Evolutionary conservation across 2,329 filamentous ascomycete species (phyloP), one percentile per base, ranked within the genome.

Genomic region (Botrytis pseudocinerea): DNA sequence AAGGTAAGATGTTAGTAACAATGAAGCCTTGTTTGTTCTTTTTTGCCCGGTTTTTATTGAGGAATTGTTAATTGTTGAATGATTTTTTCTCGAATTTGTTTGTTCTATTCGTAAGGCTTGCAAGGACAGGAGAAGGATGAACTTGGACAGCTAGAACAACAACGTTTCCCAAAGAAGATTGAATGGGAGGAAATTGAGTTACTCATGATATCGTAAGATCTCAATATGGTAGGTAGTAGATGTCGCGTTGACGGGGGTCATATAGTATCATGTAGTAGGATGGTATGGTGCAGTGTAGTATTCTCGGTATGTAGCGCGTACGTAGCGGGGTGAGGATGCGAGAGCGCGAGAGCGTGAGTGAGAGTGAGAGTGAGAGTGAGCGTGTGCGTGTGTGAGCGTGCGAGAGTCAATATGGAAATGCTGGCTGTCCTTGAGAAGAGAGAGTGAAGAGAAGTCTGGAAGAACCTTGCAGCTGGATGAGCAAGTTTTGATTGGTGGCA

Each of bases 11-110:
- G 51, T 57, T 65, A 32, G 28, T 0, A 28, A 25, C 64, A 54
- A 68, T 68, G 14, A 25, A 57, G 65, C 65, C 64, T 68, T 40
- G 25, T 54, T 68, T 68, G 65, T 42, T 57, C 46, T 40, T 64
- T 64, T 40, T 46, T 46, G 61, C 20, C 28, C 38, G 18, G n/a
- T 57, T 28, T 57, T 57, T 46, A 44, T 46, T 63, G 61, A 63
- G 60, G 38, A 38, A 61, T 42, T 62, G 35, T 51, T 51, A 14
- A 51, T 14, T 51, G 48, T 7, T 38, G 38, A 38, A 1, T 38
- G 38, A 38, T 9, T 14, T 51, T n/a, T 51, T 51, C 25, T n/a
- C 25, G 40, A 9, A 35, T 35, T 51, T 51, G 64, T 51, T 51
- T 51, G 64, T 66, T 38, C 44, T 66, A 25, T n/a, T 48, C 14